phyloP scores from a whole-genome alignment of 805 yeast species.

The Wickerhamiella hasegawae region DNA sequence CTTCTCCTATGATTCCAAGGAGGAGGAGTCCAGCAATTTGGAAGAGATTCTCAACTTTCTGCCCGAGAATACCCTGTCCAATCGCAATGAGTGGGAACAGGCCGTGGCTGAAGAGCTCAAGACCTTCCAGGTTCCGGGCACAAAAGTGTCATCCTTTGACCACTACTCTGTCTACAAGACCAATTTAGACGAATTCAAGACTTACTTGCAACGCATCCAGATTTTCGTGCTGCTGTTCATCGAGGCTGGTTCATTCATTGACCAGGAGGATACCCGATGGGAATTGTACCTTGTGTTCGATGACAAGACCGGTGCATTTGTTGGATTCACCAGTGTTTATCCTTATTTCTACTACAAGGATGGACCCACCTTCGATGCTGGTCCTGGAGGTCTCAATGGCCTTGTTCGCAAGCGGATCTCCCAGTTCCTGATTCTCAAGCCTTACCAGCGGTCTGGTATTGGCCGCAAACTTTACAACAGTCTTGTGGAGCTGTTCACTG shows the following conservation, averaged over 20 bases:
- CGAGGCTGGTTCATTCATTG: conserved; percentile 88
- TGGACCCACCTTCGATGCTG: conserved; percentile 27
- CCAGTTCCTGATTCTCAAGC: conserved; percentile 76
- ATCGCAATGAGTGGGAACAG: conserved; percentile 55
- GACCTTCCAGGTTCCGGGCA: conserved; percentile 2
- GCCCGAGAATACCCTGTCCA: conserved; percentile 47
- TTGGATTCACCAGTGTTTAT: conserved; percentile 75
- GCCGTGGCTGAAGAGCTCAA: conserved; percentile 28
- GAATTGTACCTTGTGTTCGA: conserved; percentile 45
- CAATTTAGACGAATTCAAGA: background rate
- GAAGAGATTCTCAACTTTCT: conserved; percentile 38
- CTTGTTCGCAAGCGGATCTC: conserved; percentile 57
- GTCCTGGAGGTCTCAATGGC: conserved; percentile 6
- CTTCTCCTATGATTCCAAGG: conserved; percentile 34
- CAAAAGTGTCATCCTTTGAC: conserved; percentile 1
- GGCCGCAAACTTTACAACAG: conserved; percentile 48
- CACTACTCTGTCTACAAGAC: conserved; percentile 35
- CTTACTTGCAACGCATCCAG: conserved; percentile 29
- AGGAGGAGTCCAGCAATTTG: conserved; percentile 39
- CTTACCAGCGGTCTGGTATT: conserved; percentile 55
- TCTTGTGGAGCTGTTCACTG: conserved; percentile 39
- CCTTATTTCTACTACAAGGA: conserved; percentile 66
- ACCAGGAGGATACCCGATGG: conserved; percentile 63
- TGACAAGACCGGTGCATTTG: conserved; percentile 30
- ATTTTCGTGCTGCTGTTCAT: conserved; percentile 70